These are phyloP conservation scores for Hymenochaete sp. DNA, from an alignment of 1,284 basidiomycete genomes.

Conservation along the genomic window DNA sequence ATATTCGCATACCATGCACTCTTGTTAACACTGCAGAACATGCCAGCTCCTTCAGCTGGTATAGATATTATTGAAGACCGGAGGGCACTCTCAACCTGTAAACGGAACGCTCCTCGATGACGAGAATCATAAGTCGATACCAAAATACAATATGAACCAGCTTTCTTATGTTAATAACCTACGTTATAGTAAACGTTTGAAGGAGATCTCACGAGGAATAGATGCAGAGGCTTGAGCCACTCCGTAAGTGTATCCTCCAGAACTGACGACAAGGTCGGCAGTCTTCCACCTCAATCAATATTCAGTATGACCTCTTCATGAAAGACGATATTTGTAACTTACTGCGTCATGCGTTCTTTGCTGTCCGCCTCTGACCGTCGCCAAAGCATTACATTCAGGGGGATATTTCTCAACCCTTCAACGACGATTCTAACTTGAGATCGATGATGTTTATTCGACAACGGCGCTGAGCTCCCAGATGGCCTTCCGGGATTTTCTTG, in stretches of 20 bases:
- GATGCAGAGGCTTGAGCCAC: conserved; percentile 49
- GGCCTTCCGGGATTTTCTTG: conserved; percentile 23
- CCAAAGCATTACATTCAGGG: conserved; percentile 67
- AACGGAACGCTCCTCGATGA: conserved; percentile 53
- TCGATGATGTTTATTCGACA: conserved; percentile 8
- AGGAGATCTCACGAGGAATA: conserved; percentile 42
- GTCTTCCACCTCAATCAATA: conserved; percentile 38
- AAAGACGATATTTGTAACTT: conserved; percentile 24
- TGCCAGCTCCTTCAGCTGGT: conserved; percentile 84
- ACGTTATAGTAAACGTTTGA: neutral
- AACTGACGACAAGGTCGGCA: conserved; percentile 64
- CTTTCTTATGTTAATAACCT: conserved; percentile 30
- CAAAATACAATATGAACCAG: conserved; percentile 75
- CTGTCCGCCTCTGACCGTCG: conserved; percentile 46
- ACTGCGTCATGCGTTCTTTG: conserved; percentile 70
- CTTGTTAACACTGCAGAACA: conserved; percentile 64
- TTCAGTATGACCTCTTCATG: neutral
- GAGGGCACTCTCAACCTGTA: conserved; percentile 54
- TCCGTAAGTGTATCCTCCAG: conserved; percentile 79
- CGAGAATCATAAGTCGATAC: conserved; percentile 77
- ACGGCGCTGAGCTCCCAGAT: conserved; percentile 2
- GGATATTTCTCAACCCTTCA: conserved; percentile 54
- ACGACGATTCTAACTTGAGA: conserved; percentile 34
- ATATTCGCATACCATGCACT: conserved; percentile 55
- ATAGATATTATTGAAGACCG: conserved; percentile 70